These are phyloP conservation scores for Aureobasidium sp. DNA, from an alignment of 2,329 filamentous ascomycete species.

Conservation along the genomic window DNA sequence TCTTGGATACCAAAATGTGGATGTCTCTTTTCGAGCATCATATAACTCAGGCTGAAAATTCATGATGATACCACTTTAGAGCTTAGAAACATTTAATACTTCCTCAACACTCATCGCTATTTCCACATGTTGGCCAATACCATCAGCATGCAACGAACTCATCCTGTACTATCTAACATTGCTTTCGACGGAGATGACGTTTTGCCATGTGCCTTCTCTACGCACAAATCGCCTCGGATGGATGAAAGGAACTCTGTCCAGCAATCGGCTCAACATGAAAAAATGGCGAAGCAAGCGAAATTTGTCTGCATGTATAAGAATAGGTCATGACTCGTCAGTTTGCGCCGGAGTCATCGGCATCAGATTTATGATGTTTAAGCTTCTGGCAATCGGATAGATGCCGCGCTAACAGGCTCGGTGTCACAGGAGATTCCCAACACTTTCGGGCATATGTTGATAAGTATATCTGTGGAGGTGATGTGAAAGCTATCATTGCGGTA, in stretches of 20 bases:
- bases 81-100: background rate
- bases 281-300: background rate
- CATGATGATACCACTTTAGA: background rate
- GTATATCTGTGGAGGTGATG: background rate
- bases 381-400: background rate
- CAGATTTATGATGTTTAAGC: background rate
- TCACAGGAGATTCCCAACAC: slow-evolving; percentile 1
- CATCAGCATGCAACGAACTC: too few species aligned
- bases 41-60: background rate
- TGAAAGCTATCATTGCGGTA: background rate
- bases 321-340: background rate
- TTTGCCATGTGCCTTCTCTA: background rate
- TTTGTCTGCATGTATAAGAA: background rate
- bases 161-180: too few species aligned
- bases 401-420: slow-evolving; percentile 4
- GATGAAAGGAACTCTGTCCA: background rate
- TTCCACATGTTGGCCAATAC: too few species aligned
- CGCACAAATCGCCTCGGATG: background rate
- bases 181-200: background rate
- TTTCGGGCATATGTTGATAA: background rate
- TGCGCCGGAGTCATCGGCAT: background rate
- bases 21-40: background rate
- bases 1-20: slow-evolving; percentile 3
- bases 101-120: background rate
- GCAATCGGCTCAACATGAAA: background rate